These are phyloP conservation scores for Penicillium crustosum DNA, from an alignment of 2,329 filamentous ascomycete species.

Conservation along the genomic window DNA sequence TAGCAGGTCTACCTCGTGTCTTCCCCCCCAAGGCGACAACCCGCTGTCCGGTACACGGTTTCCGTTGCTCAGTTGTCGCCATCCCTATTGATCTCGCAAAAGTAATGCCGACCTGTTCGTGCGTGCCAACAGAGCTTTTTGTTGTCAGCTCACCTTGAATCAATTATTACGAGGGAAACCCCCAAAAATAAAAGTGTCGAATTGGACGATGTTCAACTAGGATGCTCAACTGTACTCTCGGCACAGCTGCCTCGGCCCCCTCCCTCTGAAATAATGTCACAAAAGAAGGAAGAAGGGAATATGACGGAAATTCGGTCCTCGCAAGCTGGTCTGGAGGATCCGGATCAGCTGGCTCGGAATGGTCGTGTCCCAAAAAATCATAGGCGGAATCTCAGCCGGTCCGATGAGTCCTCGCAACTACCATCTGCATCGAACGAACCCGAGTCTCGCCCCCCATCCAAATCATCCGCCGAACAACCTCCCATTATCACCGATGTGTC, in stretches of 20 bases:
- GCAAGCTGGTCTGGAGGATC: constrained; percentile 34
- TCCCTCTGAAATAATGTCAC: constrained; percentile 7
- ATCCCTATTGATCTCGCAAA: constrained; percentile 16
- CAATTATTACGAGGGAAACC: neutral
- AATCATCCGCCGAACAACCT: constrained; percentile 30
- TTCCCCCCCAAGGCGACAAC: constrained; percentile 13
- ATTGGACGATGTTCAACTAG: constrained; percentile 32
- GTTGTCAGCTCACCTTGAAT: constrained; percentile 27
- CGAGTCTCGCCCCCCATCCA: constrained; percentile 25
- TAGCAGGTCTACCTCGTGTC: constrained; percentile 34
- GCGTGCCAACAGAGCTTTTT: constrained; percentile 25
- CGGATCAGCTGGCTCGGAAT: constrained; percentile 27
- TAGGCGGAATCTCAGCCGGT: constrained; percentile 21
- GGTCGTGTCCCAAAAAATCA: constrained; percentile 24
- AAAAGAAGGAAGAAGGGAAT: constrained; percentile 22
- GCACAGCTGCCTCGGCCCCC: constrained; percentile 24
- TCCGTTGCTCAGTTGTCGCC: constrained; percentile 13
- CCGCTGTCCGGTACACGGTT: constrained; percentile 34
- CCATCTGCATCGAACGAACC: constrained; percentile 19
- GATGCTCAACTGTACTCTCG: constrained; percentile 29
- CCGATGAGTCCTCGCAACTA: constrained; percentile 24
- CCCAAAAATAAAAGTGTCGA: constrained; percentile 9
- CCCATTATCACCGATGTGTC: constrained; percentile 27
- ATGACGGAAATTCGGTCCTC: constrained; percentile 35
- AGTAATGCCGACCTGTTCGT: constrained; percentile 38